Evolutionary conservation across 805 yeast species (phyloP).

Genomic region (Saccharomycopsis sp.): DNA sequence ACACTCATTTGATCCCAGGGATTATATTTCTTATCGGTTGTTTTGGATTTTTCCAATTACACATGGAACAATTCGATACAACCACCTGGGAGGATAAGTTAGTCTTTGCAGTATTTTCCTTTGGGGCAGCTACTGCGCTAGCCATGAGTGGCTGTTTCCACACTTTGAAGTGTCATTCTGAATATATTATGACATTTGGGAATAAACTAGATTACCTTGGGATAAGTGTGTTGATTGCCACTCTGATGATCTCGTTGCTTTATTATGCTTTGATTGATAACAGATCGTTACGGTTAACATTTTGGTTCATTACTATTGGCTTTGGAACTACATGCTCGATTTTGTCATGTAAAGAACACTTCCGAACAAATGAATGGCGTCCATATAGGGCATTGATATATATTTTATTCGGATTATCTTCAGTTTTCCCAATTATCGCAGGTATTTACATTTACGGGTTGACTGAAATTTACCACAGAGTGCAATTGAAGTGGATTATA

Average conservation of each 20-base stretch:
- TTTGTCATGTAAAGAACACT: slow-evolving; percentile 57
- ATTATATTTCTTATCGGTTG: slow-evolving; percentile 26
- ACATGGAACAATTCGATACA: slow-evolving; percentile 37
- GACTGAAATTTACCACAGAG: slow-evolving; percentile 39
- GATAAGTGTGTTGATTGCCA: slow-evolving; percentile 58
- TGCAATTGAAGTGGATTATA: slow-evolving; percentile 55
- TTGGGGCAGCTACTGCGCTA: slow-evolving; percentile 54
- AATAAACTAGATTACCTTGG: slow-evolving; percentile 74
- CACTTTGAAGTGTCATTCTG: slow-evolving; percentile 60
- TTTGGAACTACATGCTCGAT: slow-evolving; percentile 59
- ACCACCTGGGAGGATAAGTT: slow-evolving; percentile 39
- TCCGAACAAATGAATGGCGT: slow-evolving; percentile 66
- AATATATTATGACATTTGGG: slow-evolving; percentile 44
- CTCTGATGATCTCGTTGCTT: slow-evolving; percentile 49
- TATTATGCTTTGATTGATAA: slow-evolving; percentile 45
- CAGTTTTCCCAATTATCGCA: slow-evolving; percentile 57
- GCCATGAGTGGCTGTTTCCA: slow-evolving; percentile 63
- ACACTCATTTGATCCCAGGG: slow-evolving; percentile 51
- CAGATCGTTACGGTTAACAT: slow-evolving; percentile 30
- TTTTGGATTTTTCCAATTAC: slow-evolving; percentile 29
- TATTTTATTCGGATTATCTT: slow-evolving; percentile 73
- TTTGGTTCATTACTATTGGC: slow-evolving; percentile 38
- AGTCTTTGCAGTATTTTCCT: slow-evolving; percentile 31
- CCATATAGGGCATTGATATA: slow-evolving; percentile 74
- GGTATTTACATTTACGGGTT: slow-evolving; percentile 47